A percentile compares a stretch with the other conserved stretches of the same genome.
These are phyloP conservation scores for Raffaelea albimanens DNA, from an alignment of 2,329 filamentous ascomycete genomes.

Conservation along the genomic window DNA sequence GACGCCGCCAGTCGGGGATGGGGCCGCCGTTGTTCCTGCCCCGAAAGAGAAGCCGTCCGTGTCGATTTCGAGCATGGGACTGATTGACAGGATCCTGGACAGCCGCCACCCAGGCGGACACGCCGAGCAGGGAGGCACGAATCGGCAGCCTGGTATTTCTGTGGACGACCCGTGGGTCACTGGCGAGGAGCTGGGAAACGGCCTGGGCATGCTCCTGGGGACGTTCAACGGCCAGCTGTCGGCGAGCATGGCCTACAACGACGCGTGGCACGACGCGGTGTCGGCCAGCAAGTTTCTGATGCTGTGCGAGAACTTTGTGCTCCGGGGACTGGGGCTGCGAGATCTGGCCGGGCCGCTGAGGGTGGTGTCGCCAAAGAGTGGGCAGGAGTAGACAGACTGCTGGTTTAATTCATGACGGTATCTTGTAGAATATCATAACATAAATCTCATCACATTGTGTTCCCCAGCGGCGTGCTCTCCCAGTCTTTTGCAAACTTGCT, in stretches of 20 bases:
- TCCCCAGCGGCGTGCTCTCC: not conserved
- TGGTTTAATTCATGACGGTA: too few species aligned
- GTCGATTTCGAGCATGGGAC: not conserved
- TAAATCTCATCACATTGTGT: slow-evolving; percentile 1
- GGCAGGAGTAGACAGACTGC: too few species aligned
- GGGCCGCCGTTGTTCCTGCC: not conserved
- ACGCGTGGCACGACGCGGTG: not conserved
- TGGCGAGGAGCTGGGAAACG: not conserved
- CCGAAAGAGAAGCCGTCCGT: not conserved
- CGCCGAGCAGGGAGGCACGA: too few species aligned
- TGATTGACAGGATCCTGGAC: not conserved
- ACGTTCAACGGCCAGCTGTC: not conserved
- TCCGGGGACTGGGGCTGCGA: too few species aligned
- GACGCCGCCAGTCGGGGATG: too few species aligned
- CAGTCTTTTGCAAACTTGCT: slow-evolving; percentile 2
- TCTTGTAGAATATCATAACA: too few species aligned
- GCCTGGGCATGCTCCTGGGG: not conserved
- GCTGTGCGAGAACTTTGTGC: not conserved
- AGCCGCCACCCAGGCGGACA: too few species aligned
- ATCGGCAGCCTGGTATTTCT: not conserved
- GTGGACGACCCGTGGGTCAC: not conserved
- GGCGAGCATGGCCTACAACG: not conserved
- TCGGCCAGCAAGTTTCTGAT: not conserved
- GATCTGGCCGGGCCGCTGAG: too few species aligned
- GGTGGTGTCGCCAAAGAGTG: too few species aligned